Base-by-base conservation (phyloP, 768 basidiomycete species). In the Pleurotus eryngii region DNA sequence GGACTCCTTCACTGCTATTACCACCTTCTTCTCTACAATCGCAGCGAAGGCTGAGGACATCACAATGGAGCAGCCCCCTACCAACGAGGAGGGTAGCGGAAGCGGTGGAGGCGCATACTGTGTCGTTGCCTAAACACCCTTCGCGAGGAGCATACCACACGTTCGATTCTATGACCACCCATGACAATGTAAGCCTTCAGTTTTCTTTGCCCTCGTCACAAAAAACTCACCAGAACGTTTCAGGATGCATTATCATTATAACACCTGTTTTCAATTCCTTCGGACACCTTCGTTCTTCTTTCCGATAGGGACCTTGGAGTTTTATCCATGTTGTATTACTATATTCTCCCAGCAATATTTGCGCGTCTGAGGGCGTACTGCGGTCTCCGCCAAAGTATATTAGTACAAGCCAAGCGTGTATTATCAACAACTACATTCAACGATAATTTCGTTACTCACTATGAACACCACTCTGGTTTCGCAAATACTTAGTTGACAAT, bases 11-110 rank as follows among this genome's bases (percentile, higher is more conserved):
- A 22, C 55, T 14, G 37, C 43, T 27, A 22, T 56, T 49, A 46
- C 39, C 35, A 40, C 55, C 63, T 17, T 63, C 59, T 43, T 55
- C 46, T 58, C 57, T 9, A 46, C 49, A 12, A 22, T 40, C 42
- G 18, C 42, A 11, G 35, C 38, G 24, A 54, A 42, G 12, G 51
- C 15, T n/a, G 57, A 58, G 26, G 57, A 42, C 40, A 45, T 26
- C 38, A 45, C 47, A 7, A 49, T 54, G n/a, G 49, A 49, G 40
- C 39, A 49, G 43, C 50, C 57, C 1, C 57, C 57, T 17, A 54
- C 35, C 15, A 37, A 58, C 22, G 53, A 54, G 50, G 57, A 58
- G 24, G 38, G 26, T 5, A 20, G 49, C n/a, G 57, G 57, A 12
- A 26, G 14, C 37, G 57, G 57, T 6, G 50, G 57, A 7, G 45